phyloP scores from a whole-genome alignment of 2,329 filamentous ascomycete genomes.

The Eutypa lata region DNA sequence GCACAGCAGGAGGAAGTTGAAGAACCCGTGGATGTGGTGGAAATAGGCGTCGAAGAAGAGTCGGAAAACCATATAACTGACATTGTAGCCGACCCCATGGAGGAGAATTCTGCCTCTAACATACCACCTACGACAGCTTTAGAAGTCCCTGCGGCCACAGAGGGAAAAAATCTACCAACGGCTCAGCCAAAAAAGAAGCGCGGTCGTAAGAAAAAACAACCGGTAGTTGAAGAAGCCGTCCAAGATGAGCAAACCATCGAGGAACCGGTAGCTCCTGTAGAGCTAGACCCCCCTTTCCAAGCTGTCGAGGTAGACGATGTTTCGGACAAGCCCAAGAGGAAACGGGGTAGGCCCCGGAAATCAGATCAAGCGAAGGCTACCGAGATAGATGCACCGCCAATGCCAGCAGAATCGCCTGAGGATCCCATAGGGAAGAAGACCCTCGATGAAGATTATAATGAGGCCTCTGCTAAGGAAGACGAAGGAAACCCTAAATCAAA shows the following conservation, averaged over 20 bases:
- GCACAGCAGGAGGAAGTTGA: not conserved
- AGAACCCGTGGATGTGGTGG: not conserved
- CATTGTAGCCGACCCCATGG: not conserved
- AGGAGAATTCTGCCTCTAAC: not conserved
- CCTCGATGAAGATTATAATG: not conserved
- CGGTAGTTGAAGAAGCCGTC: conserved; percentile 4
- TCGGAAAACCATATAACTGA: too few relatives aligned
- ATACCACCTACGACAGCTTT: not conserved
- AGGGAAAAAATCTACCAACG: conserved; percentile 8
- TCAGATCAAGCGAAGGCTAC: conserved; percentile 17
- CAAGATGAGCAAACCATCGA: conserved; percentile 5
- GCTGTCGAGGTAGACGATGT: conserved; percentile 9
- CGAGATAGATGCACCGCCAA: not conserved
- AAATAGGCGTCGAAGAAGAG: too few relatives aligned
- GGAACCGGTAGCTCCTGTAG: not conserved
- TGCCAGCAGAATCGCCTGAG: not conserved
- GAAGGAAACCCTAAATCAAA: conserved; percentile 1
- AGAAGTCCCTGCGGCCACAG: conserved; percentile 7
- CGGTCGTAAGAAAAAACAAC: conserved; percentile 29
- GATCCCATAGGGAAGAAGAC: conserved; percentile 3
- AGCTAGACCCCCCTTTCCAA: conserved; percentile 2
- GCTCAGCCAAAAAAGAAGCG: conserved; percentile 26
- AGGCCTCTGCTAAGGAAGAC: not conserved
- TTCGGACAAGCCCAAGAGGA: conserved; percentile 26
- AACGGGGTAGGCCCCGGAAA: conserved; percentile 27